phyloP scores from a whole-genome alignment of 73 alveolate genomes.

The Breviolum minutum region DNA sequence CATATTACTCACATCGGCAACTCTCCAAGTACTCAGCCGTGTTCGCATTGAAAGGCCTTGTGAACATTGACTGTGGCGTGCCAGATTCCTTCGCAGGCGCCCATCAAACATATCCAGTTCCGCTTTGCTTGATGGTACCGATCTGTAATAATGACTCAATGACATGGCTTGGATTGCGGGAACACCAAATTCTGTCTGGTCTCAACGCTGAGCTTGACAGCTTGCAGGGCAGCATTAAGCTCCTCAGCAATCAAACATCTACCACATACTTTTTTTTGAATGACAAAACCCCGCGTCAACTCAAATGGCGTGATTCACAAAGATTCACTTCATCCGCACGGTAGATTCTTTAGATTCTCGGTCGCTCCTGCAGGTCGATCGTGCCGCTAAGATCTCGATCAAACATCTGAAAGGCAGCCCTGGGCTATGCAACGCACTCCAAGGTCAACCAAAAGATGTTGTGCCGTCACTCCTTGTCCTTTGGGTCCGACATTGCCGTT shows the following conservation, averaged over 20 bases:
- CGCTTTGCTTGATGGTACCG: background rate
- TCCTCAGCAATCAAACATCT: background rate
- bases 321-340: too few species aligned
- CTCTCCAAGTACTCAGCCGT: slow-evolving; percentile 21
- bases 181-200: background rate
- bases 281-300: too few species aligned
- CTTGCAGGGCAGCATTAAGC: slow-evolving; percentile 77
- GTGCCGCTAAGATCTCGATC: slow-evolving; percentile 79
- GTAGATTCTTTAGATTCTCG: background rate
- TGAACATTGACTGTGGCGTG: slow-evolving; percentile 68
- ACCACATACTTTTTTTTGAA: too few species aligned
- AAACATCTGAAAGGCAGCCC: slow-evolving; percentile 94
- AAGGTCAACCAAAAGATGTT: background rate
- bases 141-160: background rate
- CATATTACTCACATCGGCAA: background rate
- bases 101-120: background rate
- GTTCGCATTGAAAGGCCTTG: slow-evolving; percentile 47
- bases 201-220: slow-evolving; percentile 62
- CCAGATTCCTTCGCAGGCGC: slow-evolving; percentile 58
- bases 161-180: too few species aligned
- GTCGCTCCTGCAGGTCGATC: slow-evolving; percentile 57
- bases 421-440: background rate
- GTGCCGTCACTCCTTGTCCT: background rate
- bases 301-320: background rate
- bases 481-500: background rate